Evolutionary conservation across 805 yeast genomes (phyloP), one percentile per base, ranked within the genome.

Genomic region (Saccharomycopsis babjevae): DNA sequence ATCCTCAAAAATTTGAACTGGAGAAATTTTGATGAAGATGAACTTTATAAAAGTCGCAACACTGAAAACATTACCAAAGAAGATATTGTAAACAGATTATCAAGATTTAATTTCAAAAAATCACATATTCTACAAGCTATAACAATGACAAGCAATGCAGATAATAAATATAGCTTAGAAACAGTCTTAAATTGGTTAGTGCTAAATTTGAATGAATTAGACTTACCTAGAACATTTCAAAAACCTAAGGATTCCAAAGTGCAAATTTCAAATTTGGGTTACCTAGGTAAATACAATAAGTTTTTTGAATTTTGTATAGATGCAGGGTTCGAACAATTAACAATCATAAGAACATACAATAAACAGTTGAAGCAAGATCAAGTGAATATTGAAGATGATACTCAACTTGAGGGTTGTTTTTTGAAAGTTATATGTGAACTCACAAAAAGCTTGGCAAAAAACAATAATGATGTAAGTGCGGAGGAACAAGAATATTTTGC

Each of bases 161-260:
- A 46, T 22, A 32, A 32, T 68, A 70, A 85, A 0, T 65, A 69
- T 3, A 67, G 78, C 1, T 77, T 83, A 60, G 76, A 79, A 1
- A 82, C 79, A 28, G 78, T 86, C 0, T 71, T 88, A 52, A 89
- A 85, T 63, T 88, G 94, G 93, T 78, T 93, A 20, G 73, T 93
- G 11, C 85, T 92, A 66, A 94, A 93, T 68, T 82, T 93, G 2
- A 98, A 98, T 0, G 97, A 94, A 65, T 98, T 92, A 69, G 99
- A 93, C 68, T 74, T 93, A 38, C 99, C 99, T 0, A 66, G 73
- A 0, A 74, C 77, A 56, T 88, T 88, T 67, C 77, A 79, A 18
- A 83, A 84, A 63, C 73, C 81, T 50, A 78, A 78, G 54, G 90
- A 85, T 66, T 76, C 86, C 0, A 81, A 79, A 56, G 79, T 84